Evolutionary conservation across 371 early-diverging fungal species (phyloP).

Genomic region (Mucor lusitanicus): DNA sequence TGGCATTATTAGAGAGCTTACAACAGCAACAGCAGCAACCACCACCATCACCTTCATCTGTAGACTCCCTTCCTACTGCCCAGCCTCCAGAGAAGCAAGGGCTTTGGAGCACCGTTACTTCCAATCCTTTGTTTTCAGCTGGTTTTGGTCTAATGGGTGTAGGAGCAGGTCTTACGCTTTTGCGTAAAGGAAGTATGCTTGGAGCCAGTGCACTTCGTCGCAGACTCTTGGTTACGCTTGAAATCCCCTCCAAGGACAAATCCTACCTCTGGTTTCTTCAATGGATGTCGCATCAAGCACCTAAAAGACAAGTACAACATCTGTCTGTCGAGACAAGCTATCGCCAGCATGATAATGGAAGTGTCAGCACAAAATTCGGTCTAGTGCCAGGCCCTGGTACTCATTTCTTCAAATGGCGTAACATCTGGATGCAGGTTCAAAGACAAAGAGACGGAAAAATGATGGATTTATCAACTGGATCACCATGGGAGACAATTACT

Average conservation of each 20-base stretch:
- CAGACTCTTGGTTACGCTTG: conserved; percentile 85
- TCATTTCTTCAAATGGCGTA: conserved; percentile 82
- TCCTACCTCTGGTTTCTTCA: conserved; percentile 92
- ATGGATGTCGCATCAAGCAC: conserved; percentile 80
- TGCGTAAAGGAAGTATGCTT: conserved; percentile 72
- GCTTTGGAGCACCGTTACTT: conserved; percentile 34
- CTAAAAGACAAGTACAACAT: conserved; percentile 67
- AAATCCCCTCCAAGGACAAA: conserved; percentile 93
- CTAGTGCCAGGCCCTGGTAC: conserved; percentile 94
- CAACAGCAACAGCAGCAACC: not conserved
- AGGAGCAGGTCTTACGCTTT: conserved; percentile 80
- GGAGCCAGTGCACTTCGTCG: conserved; percentile 74
- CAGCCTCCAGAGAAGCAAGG: conserved; percentile 5
- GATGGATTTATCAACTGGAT: conserved; percentile 88
- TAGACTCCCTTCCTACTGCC: not conserved
- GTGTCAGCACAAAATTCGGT: conserved; percentile 78
- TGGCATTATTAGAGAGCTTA: not conserved
- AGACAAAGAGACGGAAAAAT: conserved; percentile 83
- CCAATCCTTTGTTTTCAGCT: conserved; percentile 93
- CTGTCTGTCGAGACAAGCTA: conserved; percentile 88
- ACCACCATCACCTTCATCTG: not conserved
- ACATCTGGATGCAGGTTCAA: conserved; percentile 89
- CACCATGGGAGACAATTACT: conserved; percentile 95
- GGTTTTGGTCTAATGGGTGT: conserved; percentile 94
- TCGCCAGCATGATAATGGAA: conserved; percentile 91